Evolutionary conservation across 768 basidiomycete species (phyloP), one percentile per base, ranked within the genome.

Genomic region (Clitopilus hobsonii): DNA sequence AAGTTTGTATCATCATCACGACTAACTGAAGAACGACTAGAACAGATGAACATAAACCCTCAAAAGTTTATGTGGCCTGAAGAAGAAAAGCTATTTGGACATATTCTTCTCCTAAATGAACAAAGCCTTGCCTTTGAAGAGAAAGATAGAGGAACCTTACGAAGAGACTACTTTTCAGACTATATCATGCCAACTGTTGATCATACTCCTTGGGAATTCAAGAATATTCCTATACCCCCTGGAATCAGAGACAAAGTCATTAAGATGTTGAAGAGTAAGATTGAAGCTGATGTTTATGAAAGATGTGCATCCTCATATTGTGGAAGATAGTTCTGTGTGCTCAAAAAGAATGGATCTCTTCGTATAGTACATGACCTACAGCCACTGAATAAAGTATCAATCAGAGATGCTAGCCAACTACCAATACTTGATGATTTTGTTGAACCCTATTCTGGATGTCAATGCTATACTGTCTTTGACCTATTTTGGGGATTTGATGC

Each of bases 401-500:
- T 76, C 10, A 56, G 61, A n/a, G 64, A 78, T 49, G 62, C 72
- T 0, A 70, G 69, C 0, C 22, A 73, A 5, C 65, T 68, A 2
- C 76, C 74, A 0, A 58, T 60, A 1, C 60, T 66, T 0, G 67
- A 76, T 20, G 58, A 65, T 0, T 55, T 73, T 6, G 70, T 69
- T 6, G 70, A 71, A 26, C 52, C 61, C 1, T 76, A 72, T 51
- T 66, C 66, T 0, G 71, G 74, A 25, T 59, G 65, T 0, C 51
- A 62, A 4, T 71, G 71, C 57, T 58, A 62, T 20, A 67, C 59
- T 0, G 68, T 68, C 27, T 54, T 73, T 16, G 71, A 74, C 45
- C 54, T 75, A 3, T 73, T 63, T 53, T 65, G 71, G 0, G 72
- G 71, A 23, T 75, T 71, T 56, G 70, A 78, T 49, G 66, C 71